Percentiles rank a stretch among this genome's conserved stretches.
These are phyloP conservation scores for Penicillium steckii DNA, from an alignment of 495 filamentous ascomycete genomes.

Conservation along the genomic window DNA sequence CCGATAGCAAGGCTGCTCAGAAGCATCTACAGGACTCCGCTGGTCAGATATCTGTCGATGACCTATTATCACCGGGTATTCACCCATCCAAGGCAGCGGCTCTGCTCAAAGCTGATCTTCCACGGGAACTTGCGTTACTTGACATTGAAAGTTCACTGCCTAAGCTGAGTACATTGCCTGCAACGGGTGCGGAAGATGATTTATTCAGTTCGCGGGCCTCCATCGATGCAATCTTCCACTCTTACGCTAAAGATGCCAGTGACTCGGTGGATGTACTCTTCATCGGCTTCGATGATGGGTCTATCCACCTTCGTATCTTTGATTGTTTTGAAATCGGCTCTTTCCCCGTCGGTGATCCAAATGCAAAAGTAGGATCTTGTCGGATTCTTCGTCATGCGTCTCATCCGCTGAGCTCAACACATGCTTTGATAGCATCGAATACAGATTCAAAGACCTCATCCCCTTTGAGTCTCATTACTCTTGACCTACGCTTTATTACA, in stretches of 20 bases:
- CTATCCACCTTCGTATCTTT: conserved; percentile 82
- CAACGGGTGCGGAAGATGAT: conserved; percentile 44
- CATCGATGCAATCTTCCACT: conserved; percentile 30
- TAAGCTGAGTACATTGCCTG: conserved; percentile 70
- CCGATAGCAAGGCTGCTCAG: conserved; percentile 51
- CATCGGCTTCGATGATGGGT: conserved; percentile 73
- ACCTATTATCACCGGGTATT: conserved; percentile 37
- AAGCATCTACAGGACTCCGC: conserved; percentile 40
- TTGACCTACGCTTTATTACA: conserved; percentile 80
- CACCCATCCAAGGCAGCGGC: conserved; percentile 38
- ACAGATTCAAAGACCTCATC: conserved; percentile 17
- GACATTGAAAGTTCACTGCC: conserved; percentile 81
- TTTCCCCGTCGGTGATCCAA: conserved; percentile 42
- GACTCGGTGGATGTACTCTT: conserved; percentile 81
- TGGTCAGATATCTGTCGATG: conserved; percentile 41
- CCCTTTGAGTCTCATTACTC: conserved; percentile 63
- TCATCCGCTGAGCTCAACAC: conserved; percentile 71
- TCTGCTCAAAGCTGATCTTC: conserved; percentile 60
- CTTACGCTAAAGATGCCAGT: conserved; percentile 54
- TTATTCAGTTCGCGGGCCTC: conserved; percentile 27
- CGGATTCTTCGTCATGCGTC: conserved; percentile 58
- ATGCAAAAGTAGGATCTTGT: conserved; percentile 16
- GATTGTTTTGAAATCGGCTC: conserved; percentile 84
- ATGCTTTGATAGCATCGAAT: conserved; percentile 62
- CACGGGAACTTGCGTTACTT: conserved; percentile 70